Evolutionary conservation across 2,329 filamentous ascomycete genomes (phyloP).

Genomic region (Huntiella bhutanensis): DNA sequence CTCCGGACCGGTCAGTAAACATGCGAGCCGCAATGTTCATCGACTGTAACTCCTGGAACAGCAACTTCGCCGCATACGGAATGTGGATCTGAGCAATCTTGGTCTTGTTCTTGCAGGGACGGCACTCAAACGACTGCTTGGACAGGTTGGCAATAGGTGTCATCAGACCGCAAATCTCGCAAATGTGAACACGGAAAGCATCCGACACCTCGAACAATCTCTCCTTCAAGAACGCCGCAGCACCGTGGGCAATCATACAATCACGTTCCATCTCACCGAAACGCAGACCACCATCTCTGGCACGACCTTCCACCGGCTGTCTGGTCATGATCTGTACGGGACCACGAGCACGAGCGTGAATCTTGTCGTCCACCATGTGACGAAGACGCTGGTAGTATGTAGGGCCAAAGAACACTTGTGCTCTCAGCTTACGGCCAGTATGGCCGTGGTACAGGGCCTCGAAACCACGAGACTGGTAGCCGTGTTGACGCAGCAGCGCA

Average conservation of each 20-base stretch:
- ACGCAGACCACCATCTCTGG: conserved; percentile 87
- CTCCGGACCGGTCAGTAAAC: conserved; percentile 74
- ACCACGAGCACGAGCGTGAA: conserved; percentile 92
- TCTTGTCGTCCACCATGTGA: conserved; percentile 99
- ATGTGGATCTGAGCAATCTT: conserved; percentile 96
- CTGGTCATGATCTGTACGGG: conserved; percentile 94
- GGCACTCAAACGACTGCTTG: conserved; percentile 89
- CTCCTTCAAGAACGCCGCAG: conserved; percentile 92
- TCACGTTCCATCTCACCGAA: conserved; percentile 99
- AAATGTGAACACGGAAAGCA: conserved; percentile 94
- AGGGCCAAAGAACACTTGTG: conserved; percentile 90
- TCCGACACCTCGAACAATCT: conserved; percentile 93
- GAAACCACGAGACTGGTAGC: conserved; percentile 92
- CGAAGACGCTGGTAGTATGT: conserved; percentile 97
- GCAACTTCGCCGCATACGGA: conserved; percentile 88
- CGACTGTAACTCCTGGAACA: conserved; percentile 92
- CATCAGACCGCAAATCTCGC: conserved; percentile 97
- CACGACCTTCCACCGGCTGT: conserved; percentile 95
- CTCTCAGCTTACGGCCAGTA: conserved; percentile 79
- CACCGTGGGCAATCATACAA: conserved; percentile 99
- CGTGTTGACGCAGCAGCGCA: conserved; percentile 64
- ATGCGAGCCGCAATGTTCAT: conserved; percentile 98
- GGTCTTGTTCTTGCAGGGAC: conserved; percentile 97
- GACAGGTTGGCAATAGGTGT: conserved; percentile 93
- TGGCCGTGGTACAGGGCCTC: conserved; percentile 99